phyloP scores from a whole-genome alignment of 164 flowering plant genomes.

The Umbellularia californica region DNA sequence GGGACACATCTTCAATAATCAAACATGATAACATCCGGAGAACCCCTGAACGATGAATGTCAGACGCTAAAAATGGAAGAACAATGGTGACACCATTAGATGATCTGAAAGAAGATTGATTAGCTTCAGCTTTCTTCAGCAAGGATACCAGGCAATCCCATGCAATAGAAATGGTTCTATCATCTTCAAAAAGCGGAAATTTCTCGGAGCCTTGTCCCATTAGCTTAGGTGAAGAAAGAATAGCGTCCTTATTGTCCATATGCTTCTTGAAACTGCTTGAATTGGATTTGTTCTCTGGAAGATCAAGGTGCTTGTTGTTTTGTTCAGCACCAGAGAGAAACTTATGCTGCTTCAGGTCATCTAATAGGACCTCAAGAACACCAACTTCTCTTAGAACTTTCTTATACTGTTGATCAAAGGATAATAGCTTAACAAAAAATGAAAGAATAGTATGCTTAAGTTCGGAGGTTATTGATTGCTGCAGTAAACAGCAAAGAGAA shows the following conservation, averaged over 20 bases:
- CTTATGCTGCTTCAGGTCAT: constrained; percentile 88
- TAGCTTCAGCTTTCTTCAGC: constrained; percentile 84
- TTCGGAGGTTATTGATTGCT: constrained; percentile 82
- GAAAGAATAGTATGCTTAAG: constrained; percentile 83
- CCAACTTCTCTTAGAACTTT: constrained; percentile 97
- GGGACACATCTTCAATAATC: constrained; percentile 79
- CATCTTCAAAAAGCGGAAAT: constrained; percentile 76
- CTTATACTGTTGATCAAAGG: constrained; percentile 98
- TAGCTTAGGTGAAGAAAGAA: constrained; percentile 82
- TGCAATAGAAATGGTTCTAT: constrained; percentile 65
- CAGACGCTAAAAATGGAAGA: constrained; percentile 83
- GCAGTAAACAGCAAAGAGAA: constrained; percentile 91
- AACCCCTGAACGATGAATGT: constrained; percentile 81
- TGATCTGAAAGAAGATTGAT: constrained; percentile 73
- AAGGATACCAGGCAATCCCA: constrained; percentile 94
- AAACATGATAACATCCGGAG: constrained; percentile 80
- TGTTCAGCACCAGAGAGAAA: constrained; percentile 68
- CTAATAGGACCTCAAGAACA: constrained; percentile 83
- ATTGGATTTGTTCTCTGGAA: constrained; percentile 50
- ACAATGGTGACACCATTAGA: constrained; percentile 70
- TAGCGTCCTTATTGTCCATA: constrained; percentile 69
- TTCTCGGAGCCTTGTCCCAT: constrained; percentile 76
- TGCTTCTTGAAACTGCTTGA: constrained; percentile 85
- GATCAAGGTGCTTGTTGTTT: constrained; percentile 25
- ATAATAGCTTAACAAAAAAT: constrained; percentile 91